Percentiles rank a stretch among this genome's conserved stretches.
phyloP scores from a whole-genome alignment of 2,329 filamentous ascomycete species.

The Emydomyces testavorans region DNA sequence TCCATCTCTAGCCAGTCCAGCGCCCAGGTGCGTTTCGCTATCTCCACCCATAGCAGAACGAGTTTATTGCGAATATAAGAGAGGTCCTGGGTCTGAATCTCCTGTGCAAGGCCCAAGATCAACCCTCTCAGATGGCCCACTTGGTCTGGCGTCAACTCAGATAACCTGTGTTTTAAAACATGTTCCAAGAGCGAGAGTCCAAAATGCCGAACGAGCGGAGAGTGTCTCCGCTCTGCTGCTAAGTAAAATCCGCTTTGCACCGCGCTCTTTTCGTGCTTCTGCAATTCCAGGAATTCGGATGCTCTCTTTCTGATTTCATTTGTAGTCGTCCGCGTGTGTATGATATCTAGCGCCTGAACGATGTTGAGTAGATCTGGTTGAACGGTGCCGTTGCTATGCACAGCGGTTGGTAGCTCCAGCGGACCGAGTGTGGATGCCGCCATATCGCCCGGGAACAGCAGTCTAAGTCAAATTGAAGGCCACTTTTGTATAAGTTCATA shows the following conservation, averaged over 20 bases:
- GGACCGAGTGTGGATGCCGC: constrained; percentile 4
- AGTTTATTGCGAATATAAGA: constrained; percentile 84
- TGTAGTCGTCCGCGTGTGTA: constrained; percentile 69
- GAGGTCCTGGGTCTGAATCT: constrained; percentile 60
- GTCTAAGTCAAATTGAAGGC: neutral
- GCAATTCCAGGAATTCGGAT: constrained; percentile 69
- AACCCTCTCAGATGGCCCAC: constrained; percentile 58
- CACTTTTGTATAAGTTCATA: neutral
- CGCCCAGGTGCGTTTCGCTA: constrained; percentile 89
- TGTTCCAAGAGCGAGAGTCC: constrained; percentile 85
- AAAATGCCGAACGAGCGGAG: constrained; percentile 80
- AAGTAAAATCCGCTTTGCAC: constrained; percentile 76
- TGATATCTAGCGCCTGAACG: constrained; percentile 71
- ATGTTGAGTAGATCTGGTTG: constrained; percentile 39
- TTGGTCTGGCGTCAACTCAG: constrained; percentile 58
- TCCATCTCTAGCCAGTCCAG: constrained; percentile 94
- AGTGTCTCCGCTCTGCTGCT: constrained; percentile 61
- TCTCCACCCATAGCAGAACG: constrained; percentile 85
- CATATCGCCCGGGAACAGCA: too few relatives aligned
- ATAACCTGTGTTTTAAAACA: constrained; percentile 75
- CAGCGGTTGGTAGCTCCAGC: constrained; percentile 5
- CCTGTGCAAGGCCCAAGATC: constrained; percentile 66
- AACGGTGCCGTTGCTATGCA: constrained; percentile 5
- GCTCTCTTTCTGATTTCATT: constrained; percentile 76
- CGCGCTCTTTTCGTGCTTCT: constrained; percentile 69